Evolutionary conservation across 352 stramenopile genomes (phyloP), one percentile per base, ranked within the genome.

Genomic region (Blastocystis sp.): DNA sequence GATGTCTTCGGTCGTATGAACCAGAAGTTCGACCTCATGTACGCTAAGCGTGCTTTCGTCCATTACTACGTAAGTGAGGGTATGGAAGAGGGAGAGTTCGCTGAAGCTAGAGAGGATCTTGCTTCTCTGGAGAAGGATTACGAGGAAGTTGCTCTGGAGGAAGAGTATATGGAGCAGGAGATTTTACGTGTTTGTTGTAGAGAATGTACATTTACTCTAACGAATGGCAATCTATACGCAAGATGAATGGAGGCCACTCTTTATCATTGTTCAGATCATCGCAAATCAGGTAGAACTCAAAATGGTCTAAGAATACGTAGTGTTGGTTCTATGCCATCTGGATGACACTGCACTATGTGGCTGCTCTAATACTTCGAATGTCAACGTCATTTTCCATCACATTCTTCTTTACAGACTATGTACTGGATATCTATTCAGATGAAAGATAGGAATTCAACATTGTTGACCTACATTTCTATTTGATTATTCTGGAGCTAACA

Each of bases 21-120:
- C 90, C 95, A 99, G 94, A 99, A 99, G 94, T 99, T 99, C 92
- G 96, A 99, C 91, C 92, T 99, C 68, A 99, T 99, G 97, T 99
- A 98, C 92, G 95, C 95, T 89, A 99, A 99, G 93, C 95, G 96
- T 93, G 96, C 96, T 68, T 99, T 99, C 91, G 96, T 99, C 84
- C 96, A 99, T 93, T 99, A 97, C 96, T 98, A 98, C 90, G 96
- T 98, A 40, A 96, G 97, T 91, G 97, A 99, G 91, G 97, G 97
- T 92, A 99, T 99, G 97, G 97, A 99, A 92, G 97, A 99, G 92
- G 97, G 96, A 88, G 97, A 99, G 91, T 99, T 99, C 92, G 98
- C 95, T 77, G 97, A 99, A 91, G 97, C 97, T 54, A 95, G 96
- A 93, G 96, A 99, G 92, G 96, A 99, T 93, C 92, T 98, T 69